A percentile compares a stretch with the other conserved stretches of the same genome.
Conservation (phyloP, 495 filamentous ascomycete genomes). For the Hypoxylon perforatum region DNA sequence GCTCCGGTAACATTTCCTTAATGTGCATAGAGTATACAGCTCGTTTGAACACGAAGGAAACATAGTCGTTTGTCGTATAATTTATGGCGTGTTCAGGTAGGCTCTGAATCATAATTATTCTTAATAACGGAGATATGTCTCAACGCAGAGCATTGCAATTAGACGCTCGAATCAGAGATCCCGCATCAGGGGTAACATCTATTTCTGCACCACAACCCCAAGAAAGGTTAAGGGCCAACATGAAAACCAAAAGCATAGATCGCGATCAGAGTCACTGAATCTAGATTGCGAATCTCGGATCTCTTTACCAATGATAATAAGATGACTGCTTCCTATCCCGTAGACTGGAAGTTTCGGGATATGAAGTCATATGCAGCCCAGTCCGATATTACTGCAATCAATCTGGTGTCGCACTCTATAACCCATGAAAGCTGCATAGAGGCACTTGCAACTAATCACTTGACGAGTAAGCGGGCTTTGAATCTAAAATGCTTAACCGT, state of each 20-base stretch:
- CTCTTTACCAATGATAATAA: neutral
- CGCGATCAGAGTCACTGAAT: neutral
- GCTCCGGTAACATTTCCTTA: slow-evolving; percentile 20
- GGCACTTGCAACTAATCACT: neutral
- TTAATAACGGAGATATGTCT: too few relatives aligned
- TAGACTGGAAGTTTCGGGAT: slow-evolving; percentile 1
- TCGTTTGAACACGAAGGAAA: neutral
- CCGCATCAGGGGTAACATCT: too few relatives aligned
- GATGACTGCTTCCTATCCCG: slow-evolving; percentile 2
- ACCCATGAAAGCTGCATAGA: neutral
- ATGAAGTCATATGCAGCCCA: slow-evolving; percentile 15
- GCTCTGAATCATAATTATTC: too few relatives aligned
- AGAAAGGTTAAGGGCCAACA: too few relatives aligned
- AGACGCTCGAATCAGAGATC: too few relatives aligned
- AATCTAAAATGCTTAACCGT: neutral
- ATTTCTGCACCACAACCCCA: too few relatives aligned
- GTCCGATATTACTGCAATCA: slow-evolving; percentile 3
- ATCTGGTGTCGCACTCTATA: neutral
- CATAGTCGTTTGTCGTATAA: neutral
- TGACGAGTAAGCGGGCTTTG: slow-evolving; percentile 14
- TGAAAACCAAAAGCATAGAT: neutral
- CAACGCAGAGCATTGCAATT: too few relatives aligned
- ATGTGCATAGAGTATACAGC: slow-evolving; percentile 5
- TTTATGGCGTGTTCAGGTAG: neutral
- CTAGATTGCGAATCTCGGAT: neutral